Base-by-base conservation (phyloP, 2,329 filamentous ascomycete species). In the Penicillium crustosum region DNA sequence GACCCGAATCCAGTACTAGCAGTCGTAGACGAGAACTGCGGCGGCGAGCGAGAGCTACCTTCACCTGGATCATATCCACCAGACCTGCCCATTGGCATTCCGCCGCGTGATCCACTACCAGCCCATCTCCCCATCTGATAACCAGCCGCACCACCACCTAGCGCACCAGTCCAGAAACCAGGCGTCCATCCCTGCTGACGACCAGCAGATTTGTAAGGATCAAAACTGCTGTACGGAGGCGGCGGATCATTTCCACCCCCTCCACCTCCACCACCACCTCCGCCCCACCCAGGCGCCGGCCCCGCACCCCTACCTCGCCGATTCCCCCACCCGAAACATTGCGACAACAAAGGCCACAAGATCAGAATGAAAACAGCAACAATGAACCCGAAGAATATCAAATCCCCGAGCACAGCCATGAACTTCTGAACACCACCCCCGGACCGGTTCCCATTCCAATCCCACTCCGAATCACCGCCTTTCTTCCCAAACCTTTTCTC, bases 401-500 rank as follows among this genome's bases (percentile, higher is more conserved):
- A 35, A 43, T 69, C 64, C 8, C 66, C 70, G 7, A 73, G 6
- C 41, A 50, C 55, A 15, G 48, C 55, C 31, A 62, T 48, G 21
- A 49, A 27, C 27, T 52, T 54, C 23, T 45, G 38, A 33, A 35
- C 33, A n/a, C 45, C 43, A 49, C 12, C 19, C 19, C 5, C 10
- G 5, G 41, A 43, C 53, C 50, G 31, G 55, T 27, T 38, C 17
- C 35, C 31, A 29, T 48, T 12, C 44, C 66, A 53, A 64, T 66
- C 57, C 67, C 72, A 65, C 35, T 63, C 25, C 4, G 41, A n/a
- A 67, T 75, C 27, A 68, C 71, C 44, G 68, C 77, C 43, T 72
- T 85, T 68, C 38, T 83, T 72, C 1, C 89, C 90, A 72, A 89
- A 93, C 65, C 82, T 85, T 66, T 83, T 76, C 76, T 93, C 86